phyloP scores from a whole-genome alignment of 139 green algal genomes.

The Tetradesmus obliquus region DNA sequence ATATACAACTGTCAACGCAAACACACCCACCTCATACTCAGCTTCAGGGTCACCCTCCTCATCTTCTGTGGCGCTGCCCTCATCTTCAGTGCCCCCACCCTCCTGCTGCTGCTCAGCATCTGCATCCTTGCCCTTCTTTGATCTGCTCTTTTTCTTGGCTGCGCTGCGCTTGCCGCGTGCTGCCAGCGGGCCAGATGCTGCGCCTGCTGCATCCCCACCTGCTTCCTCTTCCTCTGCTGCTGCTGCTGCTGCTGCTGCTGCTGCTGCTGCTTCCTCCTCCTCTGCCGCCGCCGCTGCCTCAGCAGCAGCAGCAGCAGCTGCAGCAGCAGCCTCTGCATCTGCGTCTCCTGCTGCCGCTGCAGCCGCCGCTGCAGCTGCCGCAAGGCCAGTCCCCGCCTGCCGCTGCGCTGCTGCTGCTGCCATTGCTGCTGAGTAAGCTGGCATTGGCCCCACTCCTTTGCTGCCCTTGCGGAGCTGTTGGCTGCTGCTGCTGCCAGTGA shows the following conservation, averaged over 20 bases:
- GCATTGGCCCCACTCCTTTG: neutral
- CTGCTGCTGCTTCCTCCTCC: neutral
- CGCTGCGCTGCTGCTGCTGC: slow-evolving; percentile 20
- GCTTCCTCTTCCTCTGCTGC: neutral
- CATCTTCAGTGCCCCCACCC: neutral
- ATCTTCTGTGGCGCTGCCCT: slow-evolving; percentile 8
- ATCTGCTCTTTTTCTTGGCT: neutral
- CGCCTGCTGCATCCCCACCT: neutral
- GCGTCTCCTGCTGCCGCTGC: neutral
- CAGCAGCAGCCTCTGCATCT: slow-evolving; percentile 2
- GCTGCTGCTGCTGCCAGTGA: neutral
- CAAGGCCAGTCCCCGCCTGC: neutral
- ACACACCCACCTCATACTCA: slow-evolving; percentile 16
- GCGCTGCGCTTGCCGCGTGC: neutral
- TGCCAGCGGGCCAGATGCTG: neutral
- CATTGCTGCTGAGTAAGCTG: neutral
- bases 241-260: neutral
- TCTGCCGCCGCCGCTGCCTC: neutral
- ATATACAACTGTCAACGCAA: no score
- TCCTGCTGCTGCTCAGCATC: slow-evolving; percentile 9
- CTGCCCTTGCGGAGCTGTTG: neutral
- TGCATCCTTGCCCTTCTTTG: neutral
- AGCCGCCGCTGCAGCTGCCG: neutral
- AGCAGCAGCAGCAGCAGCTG: slow-evolving; percentile 14
- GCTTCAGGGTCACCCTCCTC: slow-evolving; percentile 28